Conservation (phyloP, 768 basidiomycete species). For the Hypholoma sublateritium region DNA sequence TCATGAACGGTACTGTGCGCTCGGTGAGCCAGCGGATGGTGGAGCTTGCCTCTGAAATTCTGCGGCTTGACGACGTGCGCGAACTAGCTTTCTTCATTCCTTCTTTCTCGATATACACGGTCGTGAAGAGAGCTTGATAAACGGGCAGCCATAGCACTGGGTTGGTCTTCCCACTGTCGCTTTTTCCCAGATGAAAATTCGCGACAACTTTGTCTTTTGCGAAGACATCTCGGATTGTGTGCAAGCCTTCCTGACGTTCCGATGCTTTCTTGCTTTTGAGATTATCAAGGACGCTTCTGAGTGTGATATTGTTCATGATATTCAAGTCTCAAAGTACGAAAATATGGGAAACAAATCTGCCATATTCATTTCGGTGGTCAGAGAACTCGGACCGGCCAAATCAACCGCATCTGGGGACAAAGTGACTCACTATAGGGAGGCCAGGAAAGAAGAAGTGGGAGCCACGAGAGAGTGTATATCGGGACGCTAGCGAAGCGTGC, state of each 20-base stretch:
- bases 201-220: slow-evolving; percentile 44
- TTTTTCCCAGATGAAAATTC: slow-evolving; percentile 36
- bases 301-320: slow-evolving; percentile 24
- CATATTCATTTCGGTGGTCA: background rate
- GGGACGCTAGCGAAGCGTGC: no score
- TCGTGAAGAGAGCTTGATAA: slow-evolving; percentile 71
- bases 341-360: background rate
- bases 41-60: slow-evolving; percentile 66
- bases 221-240: slow-evolving; percentile 51
- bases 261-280: slow-evolving; percentile 66
- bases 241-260: slow-evolving; percentile 66
- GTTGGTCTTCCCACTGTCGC: slow-evolving; percentile 27
- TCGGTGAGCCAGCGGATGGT: slow-evolving; percentile 76
- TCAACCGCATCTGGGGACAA: no score
- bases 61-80: slow-evolving; percentile 40
- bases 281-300: slow-evolving; percentile 48
- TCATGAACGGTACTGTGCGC: slow-evolving; percentile 54
- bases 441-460: no score
- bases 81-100: slow-evolving; percentile 43
- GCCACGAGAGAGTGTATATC: no score
- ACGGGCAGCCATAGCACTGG: slow-evolving; percentile 58
- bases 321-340: background rate
- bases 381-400: background rate
- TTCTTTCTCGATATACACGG: slow-evolving; percentile 62
- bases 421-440: no score